These are phyloP conservation scores for Hyaloperonospora brassicae DNA, from an alignment of 352 stramenopile species.

Conservation along the genomic window DNA sequence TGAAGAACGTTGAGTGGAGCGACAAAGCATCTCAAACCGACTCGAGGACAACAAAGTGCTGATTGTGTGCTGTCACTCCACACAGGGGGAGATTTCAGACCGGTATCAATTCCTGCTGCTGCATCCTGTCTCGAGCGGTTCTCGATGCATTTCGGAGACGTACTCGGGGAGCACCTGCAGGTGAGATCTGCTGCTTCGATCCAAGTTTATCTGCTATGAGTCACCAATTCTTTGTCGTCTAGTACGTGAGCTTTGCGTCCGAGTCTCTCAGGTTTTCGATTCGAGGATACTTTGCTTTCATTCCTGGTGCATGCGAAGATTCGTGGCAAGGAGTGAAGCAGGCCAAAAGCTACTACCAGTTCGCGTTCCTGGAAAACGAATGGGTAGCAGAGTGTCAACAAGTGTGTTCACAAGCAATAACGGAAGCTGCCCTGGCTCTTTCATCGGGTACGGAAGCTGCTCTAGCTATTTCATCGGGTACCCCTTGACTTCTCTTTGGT, in stretches of 20 bases:
- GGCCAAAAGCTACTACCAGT: conserved; percentile 66
- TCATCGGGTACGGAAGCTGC: conserved; percentile 30
- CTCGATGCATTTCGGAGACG: conserved; percentile 29
- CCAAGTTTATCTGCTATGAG: background rate
- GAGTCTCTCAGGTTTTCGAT: conserved; percentile 27
- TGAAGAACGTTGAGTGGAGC: too few relatives aligned
- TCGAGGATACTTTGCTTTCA: conserved; percentile 44
- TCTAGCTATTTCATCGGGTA: too few relatives aligned
- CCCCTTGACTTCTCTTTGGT: too few relatives aligned
- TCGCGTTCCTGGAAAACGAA: conserved; percentile 50
- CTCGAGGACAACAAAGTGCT: too few relatives aligned
- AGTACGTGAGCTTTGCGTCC: conserved; percentile 33
- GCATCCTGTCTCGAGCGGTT: conserved; percentile 36
- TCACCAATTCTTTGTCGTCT: background rate
- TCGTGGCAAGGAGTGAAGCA: conserved; percentile 40
- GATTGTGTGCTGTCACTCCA: too few relatives aligned
- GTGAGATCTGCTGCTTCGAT: conserved; percentile 11
- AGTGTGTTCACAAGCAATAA: conserved; percentile 41
- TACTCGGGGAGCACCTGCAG: conserved; percentile 36
- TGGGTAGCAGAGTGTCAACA: conserved; percentile 55
- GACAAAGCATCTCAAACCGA: background rate
- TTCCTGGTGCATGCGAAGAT: conserved; percentile 31
- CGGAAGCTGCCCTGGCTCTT: conserved; percentile 20
- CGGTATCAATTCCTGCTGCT: conserved; percentile 19
- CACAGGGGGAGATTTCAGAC: conserved; percentile 9